Percentiles rank a stretch among this genome's conserved stretches.
These are phyloP conservation scores for Guyanaporus albipodus DNA, from an alignment of 768 basidiomycete species.

Conservation along the genomic window DNA sequence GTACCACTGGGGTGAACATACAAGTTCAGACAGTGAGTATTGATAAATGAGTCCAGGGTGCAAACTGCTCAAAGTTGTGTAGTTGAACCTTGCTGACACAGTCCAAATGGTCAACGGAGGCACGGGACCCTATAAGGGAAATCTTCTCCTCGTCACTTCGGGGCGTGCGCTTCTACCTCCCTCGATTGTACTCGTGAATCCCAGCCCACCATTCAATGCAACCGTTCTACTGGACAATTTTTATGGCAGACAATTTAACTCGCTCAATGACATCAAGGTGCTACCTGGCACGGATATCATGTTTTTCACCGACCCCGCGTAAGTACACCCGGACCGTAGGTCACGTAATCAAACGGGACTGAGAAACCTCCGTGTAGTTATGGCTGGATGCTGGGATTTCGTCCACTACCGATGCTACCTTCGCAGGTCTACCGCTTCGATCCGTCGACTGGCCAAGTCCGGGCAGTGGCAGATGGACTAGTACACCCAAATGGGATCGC, in stretches of 20 bases:
- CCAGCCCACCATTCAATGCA: slow-evolving; percentile 56
- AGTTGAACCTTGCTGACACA: slow-evolving; percentile 57
- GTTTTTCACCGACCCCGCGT: slow-evolving; percentile 76
- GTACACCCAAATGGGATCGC: slow-evolving; percentile 71
- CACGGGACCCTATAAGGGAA: slow-evolving; percentile 56
- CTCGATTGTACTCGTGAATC: slow-evolving; percentile 62
- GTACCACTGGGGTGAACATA: slow-evolving; percentile 40
- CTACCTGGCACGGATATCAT: slow-evolving; percentile 62
- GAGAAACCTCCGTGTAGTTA: slow-evolving; percentile 42
- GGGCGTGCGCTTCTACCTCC: slow-evolving; percentile 64
- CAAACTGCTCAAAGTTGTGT: slow-evolving; percentile 5
- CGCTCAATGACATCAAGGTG: slow-evolving; percentile 74
- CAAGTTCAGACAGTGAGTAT: slow-evolving; percentile 40
- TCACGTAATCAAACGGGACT: not conserved
- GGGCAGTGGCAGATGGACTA: slow-evolving; percentile 76
- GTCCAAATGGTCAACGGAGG: slow-evolving; percentile 72
- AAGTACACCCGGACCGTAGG: slow-evolving; percentile 21
- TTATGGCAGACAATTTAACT: slow-evolving; percentile 80
- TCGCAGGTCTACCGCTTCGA: slow-evolving; percentile 77
- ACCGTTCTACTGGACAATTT: slow-evolving; percentile 75
- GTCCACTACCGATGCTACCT: slow-evolving; percentile 61
- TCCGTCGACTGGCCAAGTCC: slow-evolving; percentile 57
- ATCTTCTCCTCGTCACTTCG: slow-evolving; percentile 58
- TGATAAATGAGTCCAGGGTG: no score
- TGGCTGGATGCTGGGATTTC: slow-evolving; percentile 62